Conservation (phyloP, 2,329 filamentous ascomycete genomes). For the Macroventuria anomochaeta region DNA sequence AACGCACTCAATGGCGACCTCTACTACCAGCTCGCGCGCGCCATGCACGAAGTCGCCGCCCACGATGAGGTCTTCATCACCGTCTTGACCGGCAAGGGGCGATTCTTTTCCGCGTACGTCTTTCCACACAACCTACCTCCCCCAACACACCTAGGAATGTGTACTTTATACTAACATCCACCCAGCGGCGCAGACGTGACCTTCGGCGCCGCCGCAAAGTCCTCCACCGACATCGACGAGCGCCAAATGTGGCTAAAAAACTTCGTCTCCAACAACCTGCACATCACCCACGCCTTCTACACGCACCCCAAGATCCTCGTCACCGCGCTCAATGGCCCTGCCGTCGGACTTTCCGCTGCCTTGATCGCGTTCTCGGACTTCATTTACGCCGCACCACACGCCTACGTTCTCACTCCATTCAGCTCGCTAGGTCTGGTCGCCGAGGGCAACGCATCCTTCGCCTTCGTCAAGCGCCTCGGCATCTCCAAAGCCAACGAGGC, state of each 20-base stretch:
- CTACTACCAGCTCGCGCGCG: slow-evolving; percentile 78
- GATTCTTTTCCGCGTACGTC: slow-evolving; percentile 83
- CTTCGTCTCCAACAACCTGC: slow-evolving; percentile 87
- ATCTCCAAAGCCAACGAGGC: slow-evolving; percentile 88
- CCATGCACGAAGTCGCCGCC: slow-evolving; percentile 77
- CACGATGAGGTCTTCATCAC: slow-evolving; percentile 85
- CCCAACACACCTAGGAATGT: too few relatives aligned
- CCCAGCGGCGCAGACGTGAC: slow-evolving; percentile 81
- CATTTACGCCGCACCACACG: slow-evolving; percentile 79
- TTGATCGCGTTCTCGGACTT: slow-evolving; percentile 87
- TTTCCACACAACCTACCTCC: background rate
- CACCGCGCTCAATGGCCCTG: slow-evolving; percentile 89
- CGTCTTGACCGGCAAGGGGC: slow-evolving; percentile 79
- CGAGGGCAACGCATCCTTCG: slow-evolving; percentile 81
- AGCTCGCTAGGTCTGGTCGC: slow-evolving; percentile 86
- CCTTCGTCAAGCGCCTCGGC: slow-evolving; percentile 81
- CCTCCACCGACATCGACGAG: slow-evolving; percentile 45
- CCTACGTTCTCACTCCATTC: slow-evolving; percentile 92
- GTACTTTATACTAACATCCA: slow-evolving; percentile 8
- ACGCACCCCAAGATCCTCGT: slow-evolving; percentile 93
- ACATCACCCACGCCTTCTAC: slow-evolving; percentile 89
- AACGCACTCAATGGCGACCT: slow-evolving; percentile 75
- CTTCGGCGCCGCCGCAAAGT: slow-evolving; percentile 53
- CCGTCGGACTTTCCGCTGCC: slow-evolving; percentile 85
- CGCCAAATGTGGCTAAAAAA: slow-evolving; percentile 68